phyloP scores from a whole-genome alignment of 768 basidiomycete species.

The Trametes elegans region DNA sequence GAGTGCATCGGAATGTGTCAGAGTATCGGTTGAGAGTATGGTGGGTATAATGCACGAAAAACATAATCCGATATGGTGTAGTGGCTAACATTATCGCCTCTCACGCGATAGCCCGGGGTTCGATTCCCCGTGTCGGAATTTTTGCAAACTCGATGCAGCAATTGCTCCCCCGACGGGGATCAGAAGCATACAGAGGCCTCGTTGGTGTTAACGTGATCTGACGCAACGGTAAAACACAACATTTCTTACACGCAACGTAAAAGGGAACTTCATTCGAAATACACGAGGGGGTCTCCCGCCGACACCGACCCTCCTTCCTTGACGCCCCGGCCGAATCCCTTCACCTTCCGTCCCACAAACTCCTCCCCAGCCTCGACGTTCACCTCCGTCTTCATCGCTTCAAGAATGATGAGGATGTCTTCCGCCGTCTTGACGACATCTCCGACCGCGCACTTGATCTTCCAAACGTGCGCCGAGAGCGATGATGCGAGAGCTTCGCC shows the following conservation, averaged over 20 bases:
- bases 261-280: conserved; percentile 33
- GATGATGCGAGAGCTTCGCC: conserved; percentile 25
- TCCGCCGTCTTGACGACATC: conserved; percentile 41
- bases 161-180: too few relatives aligned
- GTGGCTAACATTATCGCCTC: conserved; percentile 17
- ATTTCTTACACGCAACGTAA: too few relatives aligned
- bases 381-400: conserved; percentile 70
- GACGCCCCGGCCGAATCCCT: conserved; percentile 39
- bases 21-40: too few relatives aligned
- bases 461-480: conserved; percentile 49
- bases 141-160: too few relatives aligned
- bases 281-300: conserved; percentile 45
- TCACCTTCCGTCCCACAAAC: conserved; percentile 44
- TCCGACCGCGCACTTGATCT: conserved; percentile 44
- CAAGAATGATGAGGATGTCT: conserved; percentile 48
- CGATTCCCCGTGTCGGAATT: conserved; percentile 18
- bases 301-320: conserved; percentile 44
- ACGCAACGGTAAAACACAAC: too few relatives aligned
- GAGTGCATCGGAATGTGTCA: too few relatives aligned
- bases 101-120: conserved; percentile 18
- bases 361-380: conserved; percentile 44
- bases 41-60: too few relatives aligned
- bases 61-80: conserved; percentile 16
- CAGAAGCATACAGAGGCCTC: too few relatives aligned
- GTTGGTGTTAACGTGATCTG: too few relatives aligned